A percentile compares a stretch with the other conserved stretches of the same genome.
Conservation (phyloP, 257 asterid genomes). For the Henckelia pumila region DNA sequence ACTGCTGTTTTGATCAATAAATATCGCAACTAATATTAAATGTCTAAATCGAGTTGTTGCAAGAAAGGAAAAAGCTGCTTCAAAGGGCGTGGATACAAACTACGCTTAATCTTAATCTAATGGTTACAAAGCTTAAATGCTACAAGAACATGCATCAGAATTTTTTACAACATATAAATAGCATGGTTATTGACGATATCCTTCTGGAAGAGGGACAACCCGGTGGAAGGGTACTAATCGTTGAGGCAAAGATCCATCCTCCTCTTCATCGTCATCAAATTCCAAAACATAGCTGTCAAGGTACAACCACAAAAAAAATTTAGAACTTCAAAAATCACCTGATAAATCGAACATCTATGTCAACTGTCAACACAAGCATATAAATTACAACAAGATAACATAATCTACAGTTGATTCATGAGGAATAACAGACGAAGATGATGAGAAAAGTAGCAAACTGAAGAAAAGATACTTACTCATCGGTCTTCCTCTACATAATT, state of each 20-base stretch:
- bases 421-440: neutral
- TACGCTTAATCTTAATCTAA: neutral
- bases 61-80: too few relatives aligned
- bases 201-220: conserved; percentile 87
- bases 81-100: neutral
- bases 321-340: neutral
- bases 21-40: neutral
- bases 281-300: conserved; percentile 73
- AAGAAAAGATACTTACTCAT: conserved; percentile 63
- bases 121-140: neutral
- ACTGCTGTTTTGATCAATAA: neutral
- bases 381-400: too few relatives aligned
- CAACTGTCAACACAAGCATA: neutral
- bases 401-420: neutral
- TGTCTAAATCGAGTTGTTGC: neutral
- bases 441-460: neutral
- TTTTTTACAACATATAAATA: conserved; percentile 20
- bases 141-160: neutral
- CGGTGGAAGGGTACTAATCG: conserved; percentile 79
- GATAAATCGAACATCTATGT: neutral
- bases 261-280: conserved; percentile 95
- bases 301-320: conserved; percentile 11
- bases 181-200: conserved; percentile 59
- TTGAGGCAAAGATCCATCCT: conserved; percentile 86
- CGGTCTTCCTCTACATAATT: conserved; percentile 70